Conservation (phyloP, 345 rosid species). For the Rhodamnia argentea region DNA sequence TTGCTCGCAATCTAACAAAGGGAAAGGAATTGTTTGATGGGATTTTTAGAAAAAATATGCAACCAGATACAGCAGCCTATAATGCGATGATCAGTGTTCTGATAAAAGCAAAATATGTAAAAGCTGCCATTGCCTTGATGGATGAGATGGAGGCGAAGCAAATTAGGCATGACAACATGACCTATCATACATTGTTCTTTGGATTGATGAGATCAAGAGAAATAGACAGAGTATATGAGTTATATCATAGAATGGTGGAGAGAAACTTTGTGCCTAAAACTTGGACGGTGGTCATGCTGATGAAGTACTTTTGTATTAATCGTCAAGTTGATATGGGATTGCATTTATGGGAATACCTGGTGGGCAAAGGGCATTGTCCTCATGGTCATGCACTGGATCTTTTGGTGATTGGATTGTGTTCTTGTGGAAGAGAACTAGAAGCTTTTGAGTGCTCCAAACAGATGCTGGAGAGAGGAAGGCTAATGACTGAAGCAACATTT, state of each 20-base stretch:
- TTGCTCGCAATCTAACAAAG: slow-evolving; percentile 36
- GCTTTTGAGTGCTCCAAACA: slow-evolving; percentile 74
- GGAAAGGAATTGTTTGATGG: slow-evolving; percentile 70
- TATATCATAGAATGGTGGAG: slow-evolving; percentile 43
- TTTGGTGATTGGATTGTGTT: slow-evolving; percentile 59
- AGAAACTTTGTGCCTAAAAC: slow-evolving; percentile 52
- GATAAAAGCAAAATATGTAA: too few species aligned
- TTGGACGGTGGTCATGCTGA: slow-evolving; percentile 68
- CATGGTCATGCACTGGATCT: slow-evolving; percentile 75
- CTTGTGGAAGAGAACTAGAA: slow-evolving; percentile 44
- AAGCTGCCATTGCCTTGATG: too few species aligned
- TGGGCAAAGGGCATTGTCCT: slow-evolving; percentile 67
- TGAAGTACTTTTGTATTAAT: slow-evolving; percentile 64
- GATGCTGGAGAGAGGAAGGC: too few species aligned
- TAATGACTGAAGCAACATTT: too few species aligned
- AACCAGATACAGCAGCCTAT: slow-evolving; percentile 54
- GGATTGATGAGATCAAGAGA: slow-evolving; percentile 62
- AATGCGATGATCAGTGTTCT: slow-evolving; percentile 68
- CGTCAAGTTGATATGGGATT: slow-evolving; percentile 44
- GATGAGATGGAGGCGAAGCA: slow-evolving; percentile 62
- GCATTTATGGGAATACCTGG: slow-evolving; percentile 47
- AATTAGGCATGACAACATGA: slow-evolving; percentile 45
- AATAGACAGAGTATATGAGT: slow-evolving; percentile 35
- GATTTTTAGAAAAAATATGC: slow-evolving; percentile 36
- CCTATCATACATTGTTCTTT: slow-evolving; percentile 53